These are phyloP conservation scores for Backusella mclennaniae DNA, from an alignment of 192 early-diverging fungal species.

Conservation along the genomic window DNA sequence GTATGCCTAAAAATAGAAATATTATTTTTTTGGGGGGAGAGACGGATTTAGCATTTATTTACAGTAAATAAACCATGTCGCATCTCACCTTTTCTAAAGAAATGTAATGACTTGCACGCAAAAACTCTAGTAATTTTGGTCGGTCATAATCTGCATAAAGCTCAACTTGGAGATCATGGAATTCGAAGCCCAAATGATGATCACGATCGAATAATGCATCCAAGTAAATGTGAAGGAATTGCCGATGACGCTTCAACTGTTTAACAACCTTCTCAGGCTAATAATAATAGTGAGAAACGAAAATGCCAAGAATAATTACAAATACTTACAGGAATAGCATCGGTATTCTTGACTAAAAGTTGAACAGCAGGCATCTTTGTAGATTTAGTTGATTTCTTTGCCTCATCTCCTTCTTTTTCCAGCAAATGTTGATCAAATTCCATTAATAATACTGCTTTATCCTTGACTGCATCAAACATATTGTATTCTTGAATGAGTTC, in stretches of 20 bases:
- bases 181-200: constrained; percentile 65
- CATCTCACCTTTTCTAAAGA: constrained; percentile 67
- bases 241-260: constrained; percentile 56
- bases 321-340: constrained; percentile 70
- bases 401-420: constrained; percentile 27
- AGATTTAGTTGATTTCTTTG: not conserved
- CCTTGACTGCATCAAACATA: constrained; percentile 76
- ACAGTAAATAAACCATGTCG: not conserved
- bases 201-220: constrained; percentile 84
- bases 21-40: constrained; percentile 3
- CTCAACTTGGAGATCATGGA: constrained; percentile 77
- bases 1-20: constrained; percentile 58
- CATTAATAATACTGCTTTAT: constrained; percentile 80
- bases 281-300: no score
- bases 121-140: constrained; percentile 75
- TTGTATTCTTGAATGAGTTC: constrained; percentile 73
- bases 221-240: constrained; percentile 85
- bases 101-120: constrained; percentile 76
- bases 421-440: constrained; percentile 75
- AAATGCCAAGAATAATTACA: not conserved
- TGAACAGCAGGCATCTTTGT: constrained; percentile 63
- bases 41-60: constrained; percentile 3
- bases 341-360: constrained; percentile 81
- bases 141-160: constrained; percentile 92
- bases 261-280: constrained; percentile 66